Percentiles rank a stretch among this genome's conserved stretches.
Evolutionary conservation across 2,329 filamentous ascomycete species (phyloP).

Genomic region (Trichoderma lentiforme): DNA sequence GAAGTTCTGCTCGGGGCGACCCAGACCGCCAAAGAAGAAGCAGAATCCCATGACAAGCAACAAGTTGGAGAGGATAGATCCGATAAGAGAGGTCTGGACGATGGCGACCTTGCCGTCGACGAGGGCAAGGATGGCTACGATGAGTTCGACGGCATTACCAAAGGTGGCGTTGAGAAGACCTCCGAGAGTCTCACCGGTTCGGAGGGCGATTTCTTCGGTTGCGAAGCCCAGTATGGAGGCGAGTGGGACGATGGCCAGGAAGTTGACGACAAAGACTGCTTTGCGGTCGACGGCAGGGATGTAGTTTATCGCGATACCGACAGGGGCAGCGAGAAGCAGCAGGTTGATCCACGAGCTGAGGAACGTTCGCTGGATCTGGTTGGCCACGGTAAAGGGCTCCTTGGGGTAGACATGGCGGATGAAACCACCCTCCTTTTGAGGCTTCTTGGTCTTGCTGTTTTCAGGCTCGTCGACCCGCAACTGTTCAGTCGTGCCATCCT

Average conservation of each 20-base stretch:
- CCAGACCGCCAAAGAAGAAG: constrained; percentile 83
- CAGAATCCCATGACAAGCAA: constrained; percentile 87
- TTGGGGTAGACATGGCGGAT: constrained; percentile 49
- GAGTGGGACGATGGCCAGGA: constrained; percentile 86
- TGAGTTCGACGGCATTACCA: constrained; percentile 87
- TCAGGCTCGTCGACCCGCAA: constrained; percentile 16
- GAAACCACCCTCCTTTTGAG: constrained; percentile 35
- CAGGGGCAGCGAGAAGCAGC: constrained; percentile 72
- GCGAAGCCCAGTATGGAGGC: constrained; percentile 83
- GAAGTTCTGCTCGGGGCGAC: constrained; percentile 79
- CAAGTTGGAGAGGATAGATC: constrained; percentile 87
- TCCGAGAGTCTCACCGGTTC: constrained; percentile 80
- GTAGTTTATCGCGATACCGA: constrained; percentile 74
- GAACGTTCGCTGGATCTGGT: constrained; percentile 70
- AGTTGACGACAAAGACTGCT: constrained; percentile 82
- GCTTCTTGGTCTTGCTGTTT: constrained; percentile 39
- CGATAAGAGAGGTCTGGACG: constrained; percentile 88
- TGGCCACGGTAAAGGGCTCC: constrained; percentile 55
- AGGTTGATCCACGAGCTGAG: constrained; percentile 86
- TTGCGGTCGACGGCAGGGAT: constrained; percentile 52
- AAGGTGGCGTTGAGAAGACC: constrained; percentile 89
- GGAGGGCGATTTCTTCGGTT: constrained; percentile 83
- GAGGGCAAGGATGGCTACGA: constrained; percentile 82
- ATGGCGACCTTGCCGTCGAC: constrained; percentile 72
- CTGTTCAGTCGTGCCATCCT: constrained; percentile 25